A percentile compares a stretch with the other conserved stretches of the same genome.
Conservation (phyloP, 108 stramenopile genomes). For the Schizochytrium sp. region DNA sequence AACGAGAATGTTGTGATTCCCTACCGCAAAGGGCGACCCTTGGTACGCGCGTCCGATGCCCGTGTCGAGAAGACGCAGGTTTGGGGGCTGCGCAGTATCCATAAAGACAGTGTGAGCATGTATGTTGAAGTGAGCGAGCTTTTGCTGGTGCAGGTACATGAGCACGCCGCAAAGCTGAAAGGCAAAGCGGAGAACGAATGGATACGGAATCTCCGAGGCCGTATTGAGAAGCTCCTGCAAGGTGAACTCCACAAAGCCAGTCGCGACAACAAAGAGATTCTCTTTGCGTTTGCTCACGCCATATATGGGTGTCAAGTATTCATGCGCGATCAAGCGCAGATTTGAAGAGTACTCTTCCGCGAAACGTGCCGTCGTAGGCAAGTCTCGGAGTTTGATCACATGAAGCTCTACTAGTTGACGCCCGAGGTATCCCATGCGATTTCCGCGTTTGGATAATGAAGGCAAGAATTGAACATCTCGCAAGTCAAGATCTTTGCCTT, state of each 20-base stretch:
- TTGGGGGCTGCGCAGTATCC: not conserved
- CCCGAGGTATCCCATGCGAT: not conserved
- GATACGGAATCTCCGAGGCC: not conserved
- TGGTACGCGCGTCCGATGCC: not conserved
- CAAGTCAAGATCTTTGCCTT: not conserved
- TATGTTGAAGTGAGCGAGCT: not conserved
- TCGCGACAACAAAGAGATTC: not conserved
- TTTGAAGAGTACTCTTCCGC: not conserved
- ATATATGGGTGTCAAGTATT: not conserved
- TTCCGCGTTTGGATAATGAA: not conserved
- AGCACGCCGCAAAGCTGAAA: not conserved
- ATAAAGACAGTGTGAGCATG: not conserved
- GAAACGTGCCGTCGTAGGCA: not conserved
- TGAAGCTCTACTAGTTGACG: not conserved
- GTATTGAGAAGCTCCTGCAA: not conserved
- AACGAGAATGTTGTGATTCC: not conserved
- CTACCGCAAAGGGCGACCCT: not conserved
- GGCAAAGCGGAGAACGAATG: not conserved
- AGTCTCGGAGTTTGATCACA: not conserved
- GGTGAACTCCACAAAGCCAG: not conserved
- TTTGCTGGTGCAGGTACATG: not conserved
- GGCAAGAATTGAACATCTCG: not conserved
- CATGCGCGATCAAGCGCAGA: not conserved
- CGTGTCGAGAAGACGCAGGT: not conserved
- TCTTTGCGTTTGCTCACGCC: slow-evolving; percentile 15